Evolutionary conservation across 352 stramenopile species (phyloP).

Genomic region (Phytophthora vignae): DNA sequence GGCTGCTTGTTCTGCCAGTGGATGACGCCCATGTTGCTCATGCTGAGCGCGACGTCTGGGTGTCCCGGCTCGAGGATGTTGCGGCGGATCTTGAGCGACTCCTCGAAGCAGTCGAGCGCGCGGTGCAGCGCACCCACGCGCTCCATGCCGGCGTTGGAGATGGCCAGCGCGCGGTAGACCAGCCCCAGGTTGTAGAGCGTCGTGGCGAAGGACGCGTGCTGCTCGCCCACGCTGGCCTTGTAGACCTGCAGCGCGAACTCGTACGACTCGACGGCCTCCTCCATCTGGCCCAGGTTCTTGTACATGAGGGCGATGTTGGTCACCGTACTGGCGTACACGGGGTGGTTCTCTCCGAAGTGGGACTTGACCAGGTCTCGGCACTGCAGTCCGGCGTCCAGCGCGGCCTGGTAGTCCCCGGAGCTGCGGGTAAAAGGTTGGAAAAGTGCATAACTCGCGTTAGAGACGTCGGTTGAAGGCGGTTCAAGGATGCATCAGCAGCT

Average conservation of each 20-base stretch:
- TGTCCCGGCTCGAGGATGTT: conserved; percentile 77
- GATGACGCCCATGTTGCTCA: conserved; percentile 87
- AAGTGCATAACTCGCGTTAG: conserved; percentile 37
- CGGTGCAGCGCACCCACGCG: conserved; percentile 69
- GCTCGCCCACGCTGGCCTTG: conserved; percentile 80
- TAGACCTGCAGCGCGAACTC: conserved; percentile 83
- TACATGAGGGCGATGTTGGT: conserved; percentile 91
- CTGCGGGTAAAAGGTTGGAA: conserved; percentile 30
- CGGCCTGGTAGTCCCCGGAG: conserved; percentile 68
- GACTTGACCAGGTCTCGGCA: conserved; percentile 76
- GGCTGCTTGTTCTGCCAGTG: conserved; percentile 86
- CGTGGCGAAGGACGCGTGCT: conserved; percentile 86
- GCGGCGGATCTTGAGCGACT: conserved; percentile 78
- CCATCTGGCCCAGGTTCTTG: conserved; percentile 82
- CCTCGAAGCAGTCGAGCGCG: conserved; percentile 81
- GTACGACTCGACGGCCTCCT: conserved; percentile 83
- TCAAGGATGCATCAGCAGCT: conserved; percentile 7
- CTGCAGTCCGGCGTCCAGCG: conserved; percentile 68
- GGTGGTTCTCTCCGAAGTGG: conserved; percentile 83
- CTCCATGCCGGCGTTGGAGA: conserved; percentile 73
- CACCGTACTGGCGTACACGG: conserved; percentile 85
- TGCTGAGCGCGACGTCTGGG: conserved; percentile 79
- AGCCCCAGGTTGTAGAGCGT: conserved; percentile 86
- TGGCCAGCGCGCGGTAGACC: conserved; percentile 71
- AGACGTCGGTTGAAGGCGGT: conserved; percentile 1